Percentiles rank a stretch among this genome's conserved stretches.
Conservation (phyloP, 177 flowering plant species). For the Telopea speciosissima region DNA sequence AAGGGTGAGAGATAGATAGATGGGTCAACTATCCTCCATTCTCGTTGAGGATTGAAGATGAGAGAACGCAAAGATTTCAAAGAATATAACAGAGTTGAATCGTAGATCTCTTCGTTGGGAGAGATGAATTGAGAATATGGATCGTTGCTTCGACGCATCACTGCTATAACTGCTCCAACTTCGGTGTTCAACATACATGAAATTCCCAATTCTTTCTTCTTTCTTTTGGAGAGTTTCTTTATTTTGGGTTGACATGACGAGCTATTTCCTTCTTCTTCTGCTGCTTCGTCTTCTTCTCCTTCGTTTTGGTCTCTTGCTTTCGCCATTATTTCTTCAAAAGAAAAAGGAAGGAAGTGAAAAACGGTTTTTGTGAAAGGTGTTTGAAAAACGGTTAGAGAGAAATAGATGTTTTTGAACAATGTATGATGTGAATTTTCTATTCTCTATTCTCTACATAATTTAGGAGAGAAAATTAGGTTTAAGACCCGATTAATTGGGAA, state of each 20-base stretch:
- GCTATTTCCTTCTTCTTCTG: not conserved
- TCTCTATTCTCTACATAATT: no score
- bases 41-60: conserved; percentile 67
- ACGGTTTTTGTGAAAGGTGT: not conserved
- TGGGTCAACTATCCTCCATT: conserved; percentile 72
- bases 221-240: conserved; percentile 10
- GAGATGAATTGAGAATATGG: conserved; percentile 30
- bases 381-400: not conserved
- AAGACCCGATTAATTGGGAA: no score
- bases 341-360: not conserved
- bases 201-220: conserved; percentile 44
- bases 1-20: conserved; percentile 69
- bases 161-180: conserved; percentile 77
- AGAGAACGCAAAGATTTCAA: conserved; percentile 63
- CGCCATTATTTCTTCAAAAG: conserved; percentile 12
- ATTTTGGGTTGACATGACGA: conserved; percentile 8
- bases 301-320: conserved; percentile 8
- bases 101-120: conserved; percentile 41
- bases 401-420: no score
- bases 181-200: conserved; percentile 92
- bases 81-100: conserved; percentile 47
- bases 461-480: no score
- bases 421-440: no score
- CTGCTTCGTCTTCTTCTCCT: conserved; percentile 12
- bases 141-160: conserved; percentile 47